Conservation (phyloP, 2,329 filamentous ascomycete genomes). For the Trichoderma cornu-damae region DNA sequence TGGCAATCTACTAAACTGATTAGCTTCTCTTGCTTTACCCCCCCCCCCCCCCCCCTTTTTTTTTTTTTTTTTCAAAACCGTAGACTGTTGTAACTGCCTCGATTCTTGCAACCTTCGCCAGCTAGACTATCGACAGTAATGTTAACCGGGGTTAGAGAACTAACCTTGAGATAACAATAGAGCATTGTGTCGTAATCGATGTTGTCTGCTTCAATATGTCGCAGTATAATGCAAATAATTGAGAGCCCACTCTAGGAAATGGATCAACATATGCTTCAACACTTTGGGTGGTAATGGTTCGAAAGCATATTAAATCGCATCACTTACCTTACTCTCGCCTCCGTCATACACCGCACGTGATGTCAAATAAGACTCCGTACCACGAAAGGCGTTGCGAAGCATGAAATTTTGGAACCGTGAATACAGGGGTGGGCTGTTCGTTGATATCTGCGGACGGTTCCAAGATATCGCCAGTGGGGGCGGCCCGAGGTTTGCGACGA, state of each 20-base stretch:
- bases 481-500: slow-evolving; percentile 62
- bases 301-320: background rate
- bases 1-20: slow-evolving; percentile 50
- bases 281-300: background rate
- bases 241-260: slow-evolving; percentile 55
- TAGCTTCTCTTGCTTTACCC: background rate
- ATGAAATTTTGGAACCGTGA: slow-evolving; percentile 69
- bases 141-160: slow-evolving; percentile 2
- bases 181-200: slow-evolving; percentile 62
- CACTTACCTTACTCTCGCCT: slow-evolving; percentile 58
- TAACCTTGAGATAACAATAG: slow-evolving; percentile 62
- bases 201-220: slow-evolving; percentile 60
- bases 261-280: background rate
- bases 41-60: too few relatives aligned
- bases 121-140: background rate
- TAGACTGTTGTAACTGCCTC: background rate
- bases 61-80: too few relatives aligned
- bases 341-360: slow-evolving; percentile 65
- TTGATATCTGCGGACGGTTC: slow-evolving; percentile 61
- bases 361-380: slow-evolving; percentile 59
- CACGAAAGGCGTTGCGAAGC: slow-evolving; percentile 62
- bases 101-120: background rate
- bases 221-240: slow-evolving; percentile 63
- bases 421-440: slow-evolving; percentile 59
- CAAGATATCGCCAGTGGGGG: slow-evolving; percentile 64